Base-by-base conservation (phyloP, 768 basidiomycete genomes). In the Kwoniella sp. region DNA sequence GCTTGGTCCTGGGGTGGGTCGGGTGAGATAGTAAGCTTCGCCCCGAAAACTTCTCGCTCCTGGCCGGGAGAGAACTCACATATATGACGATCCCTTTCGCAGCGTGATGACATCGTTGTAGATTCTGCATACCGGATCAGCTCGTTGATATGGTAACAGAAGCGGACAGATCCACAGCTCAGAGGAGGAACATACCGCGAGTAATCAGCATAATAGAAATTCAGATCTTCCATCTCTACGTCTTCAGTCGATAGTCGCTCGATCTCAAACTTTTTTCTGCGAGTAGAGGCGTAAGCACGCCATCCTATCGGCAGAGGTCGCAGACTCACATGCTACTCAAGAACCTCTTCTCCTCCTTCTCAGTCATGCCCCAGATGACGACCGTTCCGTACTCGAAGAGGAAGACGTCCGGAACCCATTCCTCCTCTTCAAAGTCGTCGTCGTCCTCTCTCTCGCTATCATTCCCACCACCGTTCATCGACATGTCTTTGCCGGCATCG, bases 361-460 rank as follows among this genome's bases (percentile, higher is more conserved):
- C 89, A 32, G 88, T 85, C 91, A 96, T 95, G 22, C 92, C 92
- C 92, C 92, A 96, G 45, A 93, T 88, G 22, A 96, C 92, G 23
- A 93, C 87, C 0, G 89, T 91, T 11, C 92, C 92, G 69, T 93
- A 95, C 57, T 86, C 82, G 74, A 95, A 96, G 59, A 95, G 76
- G 73, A 93, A 95, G 48, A 95, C 86, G 74, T 95, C 92, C 8
- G 73, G 63, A 26, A 71, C 68, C 70, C 70, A 66, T 60, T 74
- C 69, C 55, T 72, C 65, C 32, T 72, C 70, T 33, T 68, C 69
- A 36, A 59, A 63, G 53, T 70, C 68, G 23, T 71, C 70, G 39
- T 69, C 61, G 28, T 65, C 62, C 26, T 53, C 53, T 39, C 56
- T 62, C 25, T 49, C 53, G 41, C 56, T 62, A 22, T 57, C 57